phyloP scores from a whole-genome alignment of 2,329 filamentous ascomycete genomes.

The Exserohilum rostratum region DNA sequence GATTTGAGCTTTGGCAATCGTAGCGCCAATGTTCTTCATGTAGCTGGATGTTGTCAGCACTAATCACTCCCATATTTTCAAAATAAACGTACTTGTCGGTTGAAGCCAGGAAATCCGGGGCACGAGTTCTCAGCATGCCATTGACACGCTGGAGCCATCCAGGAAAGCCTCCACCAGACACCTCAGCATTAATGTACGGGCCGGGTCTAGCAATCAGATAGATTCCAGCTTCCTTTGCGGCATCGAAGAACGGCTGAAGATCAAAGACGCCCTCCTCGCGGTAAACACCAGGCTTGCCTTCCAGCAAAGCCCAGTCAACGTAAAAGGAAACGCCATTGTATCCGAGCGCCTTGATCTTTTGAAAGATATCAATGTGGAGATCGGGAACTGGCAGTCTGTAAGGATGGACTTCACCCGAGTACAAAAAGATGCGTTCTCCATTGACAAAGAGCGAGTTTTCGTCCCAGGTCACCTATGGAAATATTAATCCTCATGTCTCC shows the following conservation, averaged over 20 bases:
- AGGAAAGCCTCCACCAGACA: conserved; percentile 76
- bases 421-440: conserved; percentile 73
- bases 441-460: conserved; percentile 72
- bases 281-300: conserved; percentile 74
- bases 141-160: conserved; percentile 77
- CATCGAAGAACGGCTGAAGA: conserved; percentile 76
- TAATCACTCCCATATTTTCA: neutral
- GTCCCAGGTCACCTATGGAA: conserved; percentile 68
- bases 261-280: conserved; percentile 73
- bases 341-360: conserved; percentile 81
- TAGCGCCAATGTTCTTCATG: conserved; percentile 64
- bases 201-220: conserved; percentile 75
- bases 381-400: conserved; percentile 67
- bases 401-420: conserved; percentile 76
- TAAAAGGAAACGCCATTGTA: conserved; percentile 84
- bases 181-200: conserved; percentile 81
- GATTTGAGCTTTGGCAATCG: conserved; percentile 77
- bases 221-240: conserved; percentile 73
- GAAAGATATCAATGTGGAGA: conserved; percentile 74
- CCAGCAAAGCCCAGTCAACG: conserved; percentile 76
- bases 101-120: conserved; percentile 66
- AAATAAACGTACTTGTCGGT: conserved; percentile 64
- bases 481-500: neutral
- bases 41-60: conserved; percentile 55
- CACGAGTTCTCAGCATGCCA: conserved; percentile 67